These are phyloP conservation scores for sunflower (Helianthus annuus) DNA, from an alignment of 129 eudicot species.

Conservation along the genomic window DNA sequence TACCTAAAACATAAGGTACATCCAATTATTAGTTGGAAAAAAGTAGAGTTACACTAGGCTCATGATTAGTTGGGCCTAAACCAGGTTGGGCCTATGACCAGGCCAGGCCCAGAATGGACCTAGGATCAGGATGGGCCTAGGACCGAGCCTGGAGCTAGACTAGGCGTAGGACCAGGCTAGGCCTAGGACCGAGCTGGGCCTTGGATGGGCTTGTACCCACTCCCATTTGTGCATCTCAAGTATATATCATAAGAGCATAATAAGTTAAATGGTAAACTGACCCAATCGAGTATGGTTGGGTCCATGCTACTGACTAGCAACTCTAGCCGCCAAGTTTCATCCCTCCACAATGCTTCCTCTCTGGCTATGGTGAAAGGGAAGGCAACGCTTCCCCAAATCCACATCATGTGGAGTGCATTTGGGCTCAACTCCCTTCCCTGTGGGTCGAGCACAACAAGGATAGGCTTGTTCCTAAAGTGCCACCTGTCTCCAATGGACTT, in stretches of 20 bases:
- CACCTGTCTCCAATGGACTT: constrained; percentile 51
- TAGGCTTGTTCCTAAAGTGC: constrained; percentile 61
- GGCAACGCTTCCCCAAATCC: constrained; percentile 65
- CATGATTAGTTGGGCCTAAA: not conserved
- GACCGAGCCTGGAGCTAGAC: no score
- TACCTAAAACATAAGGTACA: constrained; percentile 25
- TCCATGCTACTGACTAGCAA: constrained; percentile 58
- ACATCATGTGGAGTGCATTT: constrained; percentile 69
- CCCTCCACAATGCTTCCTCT: constrained; percentile 60
- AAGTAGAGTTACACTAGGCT: not conserved
- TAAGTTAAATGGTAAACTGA: constrained; percentile 24
- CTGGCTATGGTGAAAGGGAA: constrained; percentile 54
- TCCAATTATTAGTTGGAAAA: not conserved
- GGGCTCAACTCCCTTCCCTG: constrained; percentile 60
- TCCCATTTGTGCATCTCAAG: not conserved
- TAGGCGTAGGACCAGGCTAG: no score
- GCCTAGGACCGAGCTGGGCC: not conserved
- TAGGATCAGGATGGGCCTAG: no score
- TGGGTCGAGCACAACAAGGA: constrained; percentile 61
- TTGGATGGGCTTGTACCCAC: not conserved
- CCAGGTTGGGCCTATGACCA: not conserved
- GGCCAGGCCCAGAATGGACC: no score
- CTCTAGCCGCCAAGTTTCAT: constrained; percentile 59
- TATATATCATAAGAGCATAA: not conserved
- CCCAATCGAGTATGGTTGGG: constrained; percentile 50